Base-by-base conservation (phyloP, 192 early-diverging fungal species). In the Coemansia brasiliensis region DNA sequence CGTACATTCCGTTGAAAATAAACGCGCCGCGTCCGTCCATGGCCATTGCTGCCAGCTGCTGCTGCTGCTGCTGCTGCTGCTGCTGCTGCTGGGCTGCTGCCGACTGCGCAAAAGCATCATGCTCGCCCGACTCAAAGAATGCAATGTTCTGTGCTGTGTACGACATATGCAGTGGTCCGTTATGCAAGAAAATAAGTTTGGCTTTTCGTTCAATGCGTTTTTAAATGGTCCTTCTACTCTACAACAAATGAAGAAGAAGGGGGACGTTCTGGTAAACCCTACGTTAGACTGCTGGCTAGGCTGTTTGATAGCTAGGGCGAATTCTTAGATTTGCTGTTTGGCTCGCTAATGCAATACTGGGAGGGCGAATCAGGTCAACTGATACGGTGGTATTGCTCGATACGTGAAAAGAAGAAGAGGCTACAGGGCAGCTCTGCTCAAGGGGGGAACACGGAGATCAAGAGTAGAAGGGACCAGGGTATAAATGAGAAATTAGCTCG, bases 91-190 rank as follows among this genome's bases (percentile, higher is more conserved):
- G 32, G 32, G 32, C 32, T 2, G 32, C 32, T 7, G 32, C 32
- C 7, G 32, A 5, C 32, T 35, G 32, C 32, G 32, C 32, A 35
- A 35, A 35, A 10, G 32, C 32, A 7, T 35, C 32, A 7, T 35
- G 32, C 32, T 35, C 32, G 6, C 32, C 32, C 32, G 32, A 35
- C 32, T 75, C 58, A 39, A 75, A 46, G 38, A 79, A 69, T 15
- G 65, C 20, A 51, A 72, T 55, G 54, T 61, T 38, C 24, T 63
- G 69, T 16, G 54, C 52, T n/a, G 68, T 39, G 39, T 65, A 72
- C 29, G 75, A 43, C 69, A 72, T 70, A 35, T 35, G 32, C 32
- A 35, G 10, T 35, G 32, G 32, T 10, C 10, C 15, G 12, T 24
- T 35, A 61, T 61, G 27, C 20, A 6, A 20, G 12, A 53, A n/a